Base-by-base conservation (phyloP, 495 filamentous ascomycete genomes). In the Chaetomium fimeti region DNA sequence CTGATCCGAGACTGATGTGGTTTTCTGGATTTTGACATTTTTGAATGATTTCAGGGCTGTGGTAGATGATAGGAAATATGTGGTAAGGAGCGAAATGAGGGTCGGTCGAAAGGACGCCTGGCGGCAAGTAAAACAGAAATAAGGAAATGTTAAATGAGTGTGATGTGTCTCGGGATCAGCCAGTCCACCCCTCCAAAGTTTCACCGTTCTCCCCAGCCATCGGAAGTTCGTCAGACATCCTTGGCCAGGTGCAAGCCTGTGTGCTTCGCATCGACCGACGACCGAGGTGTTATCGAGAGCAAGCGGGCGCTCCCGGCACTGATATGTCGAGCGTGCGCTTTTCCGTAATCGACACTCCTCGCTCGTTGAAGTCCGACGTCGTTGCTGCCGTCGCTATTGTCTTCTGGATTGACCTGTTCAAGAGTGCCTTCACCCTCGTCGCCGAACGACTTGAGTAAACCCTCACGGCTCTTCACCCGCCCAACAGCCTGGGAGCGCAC, bases 261-360 rank as follows among this genome's bases (percentile, higher is more conserved):
- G 40, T 69, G 72, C 68, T 70, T 74, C 24, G 68, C 66, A 63
- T 83, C 81, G 22, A 71, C 72, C 13, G 81, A 83, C 51, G 71
- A 70, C 8, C 82, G 77, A 38, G 82, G 80, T 1, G 82, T 83
- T 29, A 91, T 78, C 60, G 90, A 85, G 42, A 91, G 72, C 15
- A 92, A 74, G 70, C 84, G 87, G 5, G 89, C 88, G 73, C 87
- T 90, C 25, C 89, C 90, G 22, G 88, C 88, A 62, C 88, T 91
- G 67, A 90, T 85, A 54, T 87, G 87, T n/a, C 88, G 78, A 22
- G 74, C 82, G 69, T 92, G 89, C 4, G 81, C 76, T 66, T 82
- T 84, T 36, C 82, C 85, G 58, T 86, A 77, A 63, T 87, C 83
- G 49, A 90, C 74, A 69, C 88, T 89, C 12, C 85, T 84, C 16